These are phyloP conservation scores for Yarrowia yakushimensis DNA, from an alignment of 805 yeast species.

Conservation along the genomic window DNA sequence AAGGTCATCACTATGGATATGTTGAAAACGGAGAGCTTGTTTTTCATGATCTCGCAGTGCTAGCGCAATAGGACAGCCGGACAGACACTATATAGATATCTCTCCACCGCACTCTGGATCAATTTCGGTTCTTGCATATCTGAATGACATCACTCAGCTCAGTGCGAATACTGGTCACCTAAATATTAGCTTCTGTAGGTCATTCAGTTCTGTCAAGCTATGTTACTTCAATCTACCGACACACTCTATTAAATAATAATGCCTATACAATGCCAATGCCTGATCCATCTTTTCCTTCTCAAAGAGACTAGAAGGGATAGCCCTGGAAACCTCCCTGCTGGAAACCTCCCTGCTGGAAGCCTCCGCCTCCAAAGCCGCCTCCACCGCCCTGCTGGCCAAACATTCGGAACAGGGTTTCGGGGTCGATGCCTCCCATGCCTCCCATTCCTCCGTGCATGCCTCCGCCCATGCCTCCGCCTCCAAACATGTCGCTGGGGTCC, in stretches of 20 bases:
- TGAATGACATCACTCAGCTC: too few relatives aligned
- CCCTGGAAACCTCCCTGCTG: conserved; percentile 25
- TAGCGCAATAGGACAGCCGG: too few relatives aligned
- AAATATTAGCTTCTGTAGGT: too few relatives aligned
- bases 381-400: conserved; percentile 36
- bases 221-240: not conserved
- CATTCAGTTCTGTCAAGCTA: too few relatives aligned
- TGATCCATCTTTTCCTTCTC: not conserved
- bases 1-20: not conserved
- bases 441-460: conserved; percentile 58
- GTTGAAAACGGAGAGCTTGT: not conserved
- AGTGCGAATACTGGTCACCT: too few relatives aligned
- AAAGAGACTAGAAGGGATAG: not conserved
- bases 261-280: conserved; percentile 14
- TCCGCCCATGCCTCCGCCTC: conserved; percentile 64
- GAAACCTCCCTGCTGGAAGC: conserved; percentile 8
- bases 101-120: too few relatives aligned
- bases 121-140: too few relatives aligned
- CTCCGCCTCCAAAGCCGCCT: conserved; percentile 29
- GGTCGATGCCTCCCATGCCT: conserved; percentile 41
- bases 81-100: too few relatives aligned
- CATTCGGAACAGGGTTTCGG: conserved; percentile 41
- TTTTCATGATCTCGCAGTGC: not conserved
- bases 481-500: conserved; percentile 40
- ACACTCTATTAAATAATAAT: conserved; percentile 10